These are phyloP conservation scores for Lactifluus hygrophoroides DNA, from an alignment of 768 basidiomycete species.

Conservation along the genomic window DNA sequence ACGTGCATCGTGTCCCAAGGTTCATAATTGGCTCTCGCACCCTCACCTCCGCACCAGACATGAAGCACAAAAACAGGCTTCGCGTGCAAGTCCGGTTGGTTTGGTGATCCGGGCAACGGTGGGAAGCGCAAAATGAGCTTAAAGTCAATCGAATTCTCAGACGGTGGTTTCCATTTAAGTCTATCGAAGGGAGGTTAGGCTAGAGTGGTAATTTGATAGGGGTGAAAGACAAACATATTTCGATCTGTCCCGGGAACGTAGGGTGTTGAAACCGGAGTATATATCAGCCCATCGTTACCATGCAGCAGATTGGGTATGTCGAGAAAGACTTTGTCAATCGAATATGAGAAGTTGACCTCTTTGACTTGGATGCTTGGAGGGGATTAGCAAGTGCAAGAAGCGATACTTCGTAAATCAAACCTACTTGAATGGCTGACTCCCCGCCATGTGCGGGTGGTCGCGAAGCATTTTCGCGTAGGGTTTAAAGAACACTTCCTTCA, in stretches of 20 bases:
- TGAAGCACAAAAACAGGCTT: constrained; percentile 84
- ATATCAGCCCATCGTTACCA: constrained; percentile 93
- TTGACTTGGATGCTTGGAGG: constrained; percentile 72
- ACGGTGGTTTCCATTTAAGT: constrained; percentile 98
- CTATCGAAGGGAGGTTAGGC: constrained; percentile 34
- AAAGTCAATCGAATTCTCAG: constrained; percentile 97
- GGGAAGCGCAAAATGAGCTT: constrained; percentile 94
- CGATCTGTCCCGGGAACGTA: constrained; percentile 77
- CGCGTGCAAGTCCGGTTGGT: constrained; percentile 66
- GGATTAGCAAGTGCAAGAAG: not conserved
- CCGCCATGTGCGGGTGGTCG: constrained; percentile 59
- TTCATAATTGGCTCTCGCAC: constrained; percentile 55
- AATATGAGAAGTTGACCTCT: constrained; percentile 79
- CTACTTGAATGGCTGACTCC: constrained; percentile 74
- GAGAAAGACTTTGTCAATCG: constrained; percentile 78
- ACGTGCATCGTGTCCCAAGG: constrained; percentile 81
- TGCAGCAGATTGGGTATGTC: constrained; percentile 85
- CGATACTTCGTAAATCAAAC: constrained; percentile 24
- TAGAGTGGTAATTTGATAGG: not conserved
- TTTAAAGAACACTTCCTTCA: constrained; percentile 73
- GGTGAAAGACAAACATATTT: constrained; percentile 54
- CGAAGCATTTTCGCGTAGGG: constrained; percentile 66
- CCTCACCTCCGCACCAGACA: constrained; percentile 69
- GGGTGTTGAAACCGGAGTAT: constrained; percentile 79
- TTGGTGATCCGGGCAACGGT: constrained; percentile 40